These are phyloP conservation scores for Thoreauomyces humboldtii DNA, from an alignment of 192 early-diverging fungal species.

Conservation along the genomic window DNA sequence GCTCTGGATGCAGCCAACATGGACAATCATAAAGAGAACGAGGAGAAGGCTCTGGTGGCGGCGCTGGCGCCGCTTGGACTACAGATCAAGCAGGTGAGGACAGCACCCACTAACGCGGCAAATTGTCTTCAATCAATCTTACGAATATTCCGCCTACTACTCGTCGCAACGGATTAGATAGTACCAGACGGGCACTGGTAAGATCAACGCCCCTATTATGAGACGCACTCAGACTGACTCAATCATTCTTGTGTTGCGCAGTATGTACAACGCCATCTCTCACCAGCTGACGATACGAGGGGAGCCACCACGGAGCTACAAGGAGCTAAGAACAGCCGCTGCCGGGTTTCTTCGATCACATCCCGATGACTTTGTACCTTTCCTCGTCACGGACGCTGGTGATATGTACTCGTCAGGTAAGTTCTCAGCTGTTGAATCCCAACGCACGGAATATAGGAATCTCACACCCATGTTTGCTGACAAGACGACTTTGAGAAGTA, in stretches of 20 bases:
- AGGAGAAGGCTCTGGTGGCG: conserved; percentile 55
- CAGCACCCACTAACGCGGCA: no score
- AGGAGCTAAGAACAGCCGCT: conserved; percentile 67
- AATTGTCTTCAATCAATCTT: no score
- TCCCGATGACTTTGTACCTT: conserved; percentile 88
- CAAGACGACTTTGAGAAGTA: conserved; percentile 68
- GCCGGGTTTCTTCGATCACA: conserved; percentile 78
- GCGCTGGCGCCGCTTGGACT: conserved; percentile 48
- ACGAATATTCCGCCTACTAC: no score
- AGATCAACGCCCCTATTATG: neutral
- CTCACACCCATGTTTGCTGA: conserved; percentile 30
- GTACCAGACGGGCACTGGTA: conserved; percentile 91
- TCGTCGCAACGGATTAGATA: no score
- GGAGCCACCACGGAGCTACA: conserved; percentile 45
- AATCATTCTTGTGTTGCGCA: conserved; percentile 2
- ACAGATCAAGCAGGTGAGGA: conserved; percentile 61
- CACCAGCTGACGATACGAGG: conserved; percentile 70
- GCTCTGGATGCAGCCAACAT: conserved; percentile 70
- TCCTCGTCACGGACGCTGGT: conserved; percentile 76
- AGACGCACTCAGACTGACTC: conserved; percentile 6
- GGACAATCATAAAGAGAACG: conserved; percentile 73
- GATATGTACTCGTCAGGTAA: conserved; percentile 64
- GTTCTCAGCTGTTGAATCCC: conserved; percentile 3
- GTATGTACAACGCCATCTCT: conserved; percentile 84
- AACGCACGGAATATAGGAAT: conserved; percentile 5